A percentile compares a stretch with the other conserved stretches of the same genome.
Conservation (phyloP, 1,284 basidiomycete genomes). For the Phenoliferia sp. region DNA sequence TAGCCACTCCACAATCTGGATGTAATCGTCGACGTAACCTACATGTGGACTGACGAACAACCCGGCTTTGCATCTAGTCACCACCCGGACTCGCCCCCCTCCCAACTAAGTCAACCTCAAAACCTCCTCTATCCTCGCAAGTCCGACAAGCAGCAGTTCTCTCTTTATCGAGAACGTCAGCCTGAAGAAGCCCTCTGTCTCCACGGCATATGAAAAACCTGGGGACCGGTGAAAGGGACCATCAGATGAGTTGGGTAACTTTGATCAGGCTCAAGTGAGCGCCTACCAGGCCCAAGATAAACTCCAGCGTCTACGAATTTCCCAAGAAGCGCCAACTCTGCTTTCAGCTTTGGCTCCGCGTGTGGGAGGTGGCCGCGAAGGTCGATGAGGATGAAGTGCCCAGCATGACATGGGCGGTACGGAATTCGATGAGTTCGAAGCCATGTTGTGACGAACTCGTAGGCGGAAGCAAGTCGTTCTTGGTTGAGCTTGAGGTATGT, state of each 20-base stretch:
- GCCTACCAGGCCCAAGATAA: conserved; percentile 28
- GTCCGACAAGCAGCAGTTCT: conserved; percentile 9
- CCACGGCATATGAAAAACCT: conserved; percentile 30
- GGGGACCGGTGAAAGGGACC: background rate
- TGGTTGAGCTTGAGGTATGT: conserved; percentile 24
- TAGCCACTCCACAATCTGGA: too few relatives aligned
- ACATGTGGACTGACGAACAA: too few relatives aligned
- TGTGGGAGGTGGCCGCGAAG: conserved; percentile 10
- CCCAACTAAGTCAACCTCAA: background rate
- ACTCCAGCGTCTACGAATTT: conserved; percentile 29
- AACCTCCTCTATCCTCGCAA: conserved; percentile 4
- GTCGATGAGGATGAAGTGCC: conserved; percentile 32
- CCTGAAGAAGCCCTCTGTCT: conserved; percentile 33
- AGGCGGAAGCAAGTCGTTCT: conserved; percentile 15
- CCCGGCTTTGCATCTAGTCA: too few relatives aligned
- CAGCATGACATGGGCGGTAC: conserved; percentile 23
- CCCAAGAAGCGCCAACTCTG: conserved; percentile 20
- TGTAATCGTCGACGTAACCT: too few relatives aligned
- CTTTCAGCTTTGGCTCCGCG: background rate
- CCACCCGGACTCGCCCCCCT: too few relatives aligned
- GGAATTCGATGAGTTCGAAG: conserved; percentile 19
- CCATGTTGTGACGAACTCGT: conserved; percentile 26
- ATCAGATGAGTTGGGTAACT: background rate
- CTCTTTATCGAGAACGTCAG: conserved; percentile 33
- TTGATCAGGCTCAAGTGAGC: background rate